Base-by-base conservation (phyloP, 2,329 filamentous ascomycete genomes). In the Fusarium guadeloupense region DNA sequence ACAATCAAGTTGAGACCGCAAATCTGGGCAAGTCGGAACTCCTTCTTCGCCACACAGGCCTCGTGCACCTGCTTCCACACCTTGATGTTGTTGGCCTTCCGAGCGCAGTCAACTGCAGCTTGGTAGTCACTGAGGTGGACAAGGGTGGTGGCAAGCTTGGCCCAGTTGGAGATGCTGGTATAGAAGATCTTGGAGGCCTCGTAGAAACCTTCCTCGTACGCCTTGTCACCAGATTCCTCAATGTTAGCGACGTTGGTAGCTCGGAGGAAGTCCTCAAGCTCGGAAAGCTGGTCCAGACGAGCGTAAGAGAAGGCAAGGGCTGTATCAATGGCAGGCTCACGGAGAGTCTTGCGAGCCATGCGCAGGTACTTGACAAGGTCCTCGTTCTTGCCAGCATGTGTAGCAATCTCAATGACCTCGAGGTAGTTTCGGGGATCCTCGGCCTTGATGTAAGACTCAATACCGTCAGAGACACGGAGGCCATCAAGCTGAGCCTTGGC, bases 101-200 rank as follows among this genome's bases (percentile, higher is more conserved):
- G 91, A 21, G 96, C 95, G 72, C 93, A 97, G 76, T 99, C 95
- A 35, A 99, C 95, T 39, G 95, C 95, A 69, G 92, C 92, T 78
- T 99, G 96, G 81, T 99, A 98, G 69, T 99, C 95, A 65, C 89
- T 90, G 7, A 99, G 87, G 76, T 98, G 93, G n/a, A 99, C 95
- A 58, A 98, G 86, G 10, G 95, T 99, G 10, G 95, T 98, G 13
- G 95, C 93, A 70, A 99, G 88, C 83, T 99, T 99, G 51, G 94
- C 94, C 95, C 95, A 99, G 85, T 99, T 99, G 49, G 95, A 99
- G 75, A 99, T 96, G 80, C 92, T 98, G 51, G 88, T 92, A 81
- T 89, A 99, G 85, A 98, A 99, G 73, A 99, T 98, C 86, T 99
- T 99, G 65, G 95, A 92, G 37, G 95, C 95, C 82, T 98, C 90